Evolutionary conservation across 2,329 filamentous ascomycete species (phyloP), one percentile per base, ranked within the genome.

Genomic region (Thermothelomyces thermophilus): DNA sequence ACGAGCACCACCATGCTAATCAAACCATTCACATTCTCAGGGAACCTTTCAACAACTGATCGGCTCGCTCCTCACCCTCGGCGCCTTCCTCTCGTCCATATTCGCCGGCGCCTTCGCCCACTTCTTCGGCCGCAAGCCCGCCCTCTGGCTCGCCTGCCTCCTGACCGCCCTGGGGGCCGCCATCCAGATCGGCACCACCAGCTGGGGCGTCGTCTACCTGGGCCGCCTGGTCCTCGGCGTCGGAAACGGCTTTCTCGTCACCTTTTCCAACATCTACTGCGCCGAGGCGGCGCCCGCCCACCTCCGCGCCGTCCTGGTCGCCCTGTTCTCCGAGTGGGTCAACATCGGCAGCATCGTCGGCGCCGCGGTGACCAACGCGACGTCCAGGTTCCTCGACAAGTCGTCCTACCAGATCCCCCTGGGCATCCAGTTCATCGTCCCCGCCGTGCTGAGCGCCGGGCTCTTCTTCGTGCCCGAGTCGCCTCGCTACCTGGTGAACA

Each of bases 21-120:
- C n/a, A n/a, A n/a, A n/a, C n/a, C n/a, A n/a, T n/a, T n/a, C n/a
- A n/a, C n/a, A n/a, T n/a, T n/a, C n/a, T n/a, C 48, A 73, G 65
- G 68, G 69, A 16, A 74, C 70, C 0, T 73, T 75, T n/a, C 74
- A 77, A 53, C 71, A 73, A 54, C 67, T 77, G 2, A 76, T 77
- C 55, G 70, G 70, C n/a, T 76, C 73, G 1, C 65, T 78, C 13
- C 63, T 77, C 24, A 76, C 71, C 7, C 64, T 78, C 2, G 74
- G 74, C 1, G 70, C 73, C 2, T 76, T 77, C 55, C 47, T 76
- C 14, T 74, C 72, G 5, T 73, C 73, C 1, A 66, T 76, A 5
- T 61, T 70, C 8, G 72, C 73, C 1, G 73, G 73, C 6, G 57
- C 66, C 1, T 76, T 77, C 53, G 70, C 71, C 5, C 62, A 68